Evolutionary conservation across 177 flowering plant genomes (phyloP).

Genomic region (Vitis hybrid): DNA sequence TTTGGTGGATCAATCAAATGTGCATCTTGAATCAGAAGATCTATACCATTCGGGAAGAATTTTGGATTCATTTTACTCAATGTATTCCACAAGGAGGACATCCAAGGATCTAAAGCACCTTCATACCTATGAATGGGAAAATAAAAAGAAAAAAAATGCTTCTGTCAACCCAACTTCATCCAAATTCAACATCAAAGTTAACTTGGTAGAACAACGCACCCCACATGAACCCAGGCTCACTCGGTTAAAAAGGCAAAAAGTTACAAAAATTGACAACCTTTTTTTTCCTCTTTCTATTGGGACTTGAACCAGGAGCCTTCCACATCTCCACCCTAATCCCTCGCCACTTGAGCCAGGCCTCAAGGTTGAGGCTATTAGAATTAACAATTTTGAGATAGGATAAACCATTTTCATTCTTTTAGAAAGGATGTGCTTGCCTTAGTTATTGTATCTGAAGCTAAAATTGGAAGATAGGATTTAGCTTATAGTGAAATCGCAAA

Average conservation of each 20-base stretch:
- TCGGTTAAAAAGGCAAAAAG: too few relatives aligned
- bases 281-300: too few relatives aligned
- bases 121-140: conserved; percentile 65
- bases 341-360: too few relatives aligned
- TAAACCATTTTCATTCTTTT: background rate
- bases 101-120: conserved; percentile 97
- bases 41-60: conserved; percentile 56
- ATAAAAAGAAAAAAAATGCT: background rate
- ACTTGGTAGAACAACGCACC: background rate
- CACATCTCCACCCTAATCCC: too few relatives aligned
- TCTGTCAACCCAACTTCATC: background rate
- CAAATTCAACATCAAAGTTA: background rate
- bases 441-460: background rate
- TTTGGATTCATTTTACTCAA: conserved; percentile 51
- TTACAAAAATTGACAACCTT: too few relatives aligned
- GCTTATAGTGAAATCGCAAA: background rate
- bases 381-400: background rate
- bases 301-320: too few relatives aligned
- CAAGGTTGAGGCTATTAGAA: too few relatives aligned
- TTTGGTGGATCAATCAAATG: conserved; percentile 63
- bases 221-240: background rate
- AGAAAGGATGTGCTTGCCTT: background rate
- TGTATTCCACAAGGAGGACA: conserved; percentile 73
- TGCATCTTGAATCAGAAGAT: conserved; percentile 30
- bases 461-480: background rate